These are phyloP conservation scores for Scheffersomyces lignicola DNA, from an alignment of 1,139 yeast species.

Conservation along the genomic window DNA sequence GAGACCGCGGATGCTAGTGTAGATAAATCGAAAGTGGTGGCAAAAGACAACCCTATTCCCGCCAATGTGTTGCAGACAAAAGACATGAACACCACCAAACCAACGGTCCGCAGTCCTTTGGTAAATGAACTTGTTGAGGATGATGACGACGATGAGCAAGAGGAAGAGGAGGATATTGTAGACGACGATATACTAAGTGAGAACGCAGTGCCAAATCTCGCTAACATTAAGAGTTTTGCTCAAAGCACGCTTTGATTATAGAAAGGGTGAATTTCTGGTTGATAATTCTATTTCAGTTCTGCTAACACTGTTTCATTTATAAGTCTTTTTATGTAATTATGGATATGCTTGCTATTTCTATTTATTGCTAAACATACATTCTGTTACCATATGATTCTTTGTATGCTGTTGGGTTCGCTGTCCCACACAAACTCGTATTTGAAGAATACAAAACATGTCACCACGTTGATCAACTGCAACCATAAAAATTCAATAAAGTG, in stretches of 20 bases:
- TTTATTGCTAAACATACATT: slow-evolving; percentile 1
- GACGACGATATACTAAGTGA: slow-evolving; percentile 2
- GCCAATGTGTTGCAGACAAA: slow-evolving; percentile 6
- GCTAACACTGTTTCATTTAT: background rate
- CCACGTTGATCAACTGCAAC: slow-evolving; percentile 55
- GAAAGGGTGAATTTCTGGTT: background rate
- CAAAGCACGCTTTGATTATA: background rate
- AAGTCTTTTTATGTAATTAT: background rate
- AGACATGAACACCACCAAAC: slow-evolving; percentile 7
- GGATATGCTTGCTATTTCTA: background rate
- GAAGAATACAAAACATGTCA: slow-evolving; percentile 57
- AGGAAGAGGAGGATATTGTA: slow-evolving; percentile 3
- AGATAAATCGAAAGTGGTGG: too few species aligned
- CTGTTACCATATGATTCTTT: slow-evolving; percentile 83
- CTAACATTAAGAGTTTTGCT: slow-evolving; percentile 1
- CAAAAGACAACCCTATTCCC: background rate
- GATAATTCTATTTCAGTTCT: background rate
- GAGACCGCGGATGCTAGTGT: background rate
- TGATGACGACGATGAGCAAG: background rate
- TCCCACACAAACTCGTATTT: slow-evolving; percentile 68
- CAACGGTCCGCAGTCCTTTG: slow-evolving; percentile 1
- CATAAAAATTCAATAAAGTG: slow-evolving; percentile 58
- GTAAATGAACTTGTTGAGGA: slow-evolving; percentile 2
- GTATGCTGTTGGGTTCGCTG: slow-evolving; percentile 53
- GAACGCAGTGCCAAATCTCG: background rate